phyloP scores from a whole-genome alignment of 192 early-diverging fungal species.

The Rhizophagus sp. region DNA sequence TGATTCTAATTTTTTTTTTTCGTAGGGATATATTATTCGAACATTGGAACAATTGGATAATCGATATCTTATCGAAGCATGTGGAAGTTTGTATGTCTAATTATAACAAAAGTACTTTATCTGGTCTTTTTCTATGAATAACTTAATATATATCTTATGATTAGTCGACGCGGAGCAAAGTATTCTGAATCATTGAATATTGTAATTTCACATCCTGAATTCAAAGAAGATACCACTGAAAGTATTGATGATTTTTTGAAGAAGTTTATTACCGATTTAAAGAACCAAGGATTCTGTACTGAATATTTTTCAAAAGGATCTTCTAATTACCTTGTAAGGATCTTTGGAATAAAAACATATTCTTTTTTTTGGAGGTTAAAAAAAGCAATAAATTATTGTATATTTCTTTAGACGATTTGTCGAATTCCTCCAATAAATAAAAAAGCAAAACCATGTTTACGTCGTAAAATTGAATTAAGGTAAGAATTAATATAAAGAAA shows the following conservation, averaged over 20 bases:
- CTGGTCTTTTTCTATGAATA: not conserved
- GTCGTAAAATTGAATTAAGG: conserved; percentile 2
- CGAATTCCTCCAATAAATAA: not conserved
- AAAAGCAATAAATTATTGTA: not conserved
- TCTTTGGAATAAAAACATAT: not conserved
- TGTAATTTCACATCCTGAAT: conserved; percentile 25
- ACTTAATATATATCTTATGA: not conserved
- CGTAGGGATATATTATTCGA: not conserved
- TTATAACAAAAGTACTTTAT: not conserved
- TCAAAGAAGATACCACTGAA: not conserved
- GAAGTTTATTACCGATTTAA: not conserved
- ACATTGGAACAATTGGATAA: conserved; percentile 1
- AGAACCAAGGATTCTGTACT: conserved; percentile 16
- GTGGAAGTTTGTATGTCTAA: conserved; percentile 30
- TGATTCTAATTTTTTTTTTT: not conserved
- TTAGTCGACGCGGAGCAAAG: conserved; percentile 18
- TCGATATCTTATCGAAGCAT: conserved; percentile 8
- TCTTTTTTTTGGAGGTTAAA: not conserved
- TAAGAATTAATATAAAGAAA: not conserved
- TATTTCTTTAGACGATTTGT: conserved; percentile 8
- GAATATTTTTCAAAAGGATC: conserved; percentile 18
- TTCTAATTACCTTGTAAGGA: conserved; percentile 25
- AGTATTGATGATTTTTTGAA: not conserved
- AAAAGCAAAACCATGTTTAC: not conserved
- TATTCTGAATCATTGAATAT: not conserved